These are phyloP conservation scores for Sugiyamaella pinicola DNA, from an alignment of 1,139 yeast species.

Conservation along the genomic window DNA sequence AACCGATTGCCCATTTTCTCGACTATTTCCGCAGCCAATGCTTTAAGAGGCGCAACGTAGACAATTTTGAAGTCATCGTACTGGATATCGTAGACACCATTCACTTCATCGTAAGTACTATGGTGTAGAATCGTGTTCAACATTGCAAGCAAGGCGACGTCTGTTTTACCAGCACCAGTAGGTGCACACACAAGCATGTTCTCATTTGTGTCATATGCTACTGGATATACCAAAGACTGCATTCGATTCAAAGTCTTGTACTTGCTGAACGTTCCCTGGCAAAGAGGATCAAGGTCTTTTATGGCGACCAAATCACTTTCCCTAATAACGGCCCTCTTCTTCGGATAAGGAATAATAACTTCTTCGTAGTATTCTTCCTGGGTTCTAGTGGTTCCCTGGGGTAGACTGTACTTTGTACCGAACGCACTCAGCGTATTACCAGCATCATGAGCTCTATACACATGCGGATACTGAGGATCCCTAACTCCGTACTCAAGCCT, in stretches of 20 bases:
- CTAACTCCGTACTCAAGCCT: slow-evolving; percentile 14
- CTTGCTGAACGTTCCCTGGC: slow-evolving; percentile 81
- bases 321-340: slow-evolving; percentile 49
- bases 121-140: slow-evolving; percentile 78
- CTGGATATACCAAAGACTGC: slow-evolving; percentile 90
- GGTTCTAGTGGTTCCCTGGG: slow-evolving; percentile 75
- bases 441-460: slow-evolving; percentile 69
- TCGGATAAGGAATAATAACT: slow-evolving; percentile 76
- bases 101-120: slow-evolving; percentile 50
- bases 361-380: slow-evolving; percentile 69
- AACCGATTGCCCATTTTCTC: slow-evolving; percentile 81
- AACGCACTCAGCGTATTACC: slow-evolving; percentile 72
- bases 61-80: slow-evolving; percentile 86
- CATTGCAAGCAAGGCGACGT: slow-evolving; percentile 86
- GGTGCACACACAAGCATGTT: slow-evolving; percentile 99
- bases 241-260: slow-evolving; percentile 80
- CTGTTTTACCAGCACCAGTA: slow-evolving; percentile 99
- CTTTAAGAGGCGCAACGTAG: slow-evolving; percentile 95
- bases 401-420: slow-evolving; percentile 78
- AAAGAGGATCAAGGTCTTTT: slow-evolving; percentile 67
- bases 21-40: slow-evolving; percentile 95
- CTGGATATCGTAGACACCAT: slow-evolving; percentile 62
- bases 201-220: slow-evolving; percentile 90
- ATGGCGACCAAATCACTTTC: slow-evolving; percentile 61
- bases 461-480: slow-evolving; percentile 71